Percentiles rank a stretch among this genome's conserved stretches.
phyloP scores from a whole-genome alignment of 108 stramenopile species.

The Skeletonema costatum region DNA sequence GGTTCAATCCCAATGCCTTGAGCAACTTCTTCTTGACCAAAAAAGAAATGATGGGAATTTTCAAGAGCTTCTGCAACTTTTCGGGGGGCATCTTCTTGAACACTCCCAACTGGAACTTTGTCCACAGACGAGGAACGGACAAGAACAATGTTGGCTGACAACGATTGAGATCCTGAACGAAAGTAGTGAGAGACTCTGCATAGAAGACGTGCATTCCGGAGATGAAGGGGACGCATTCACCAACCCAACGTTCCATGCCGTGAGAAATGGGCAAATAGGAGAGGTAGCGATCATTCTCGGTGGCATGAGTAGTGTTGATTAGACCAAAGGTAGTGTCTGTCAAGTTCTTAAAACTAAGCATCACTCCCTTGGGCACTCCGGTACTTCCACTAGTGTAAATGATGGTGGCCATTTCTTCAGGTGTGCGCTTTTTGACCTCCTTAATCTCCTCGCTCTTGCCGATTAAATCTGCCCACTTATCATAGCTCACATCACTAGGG shows the following conservation, averaged over 20 bases:
- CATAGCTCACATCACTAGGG: slow-evolving; percentile 49
- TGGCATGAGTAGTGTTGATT: slow-evolving; percentile 44
- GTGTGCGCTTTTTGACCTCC: slow-evolving; percentile 56
- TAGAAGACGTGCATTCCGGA: slow-evolving; percentile 59
- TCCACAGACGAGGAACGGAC: slow-evolving; percentile 83
- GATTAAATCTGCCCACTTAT: slow-evolving; percentile 67
- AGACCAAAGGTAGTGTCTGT: slow-evolving; percentile 60
- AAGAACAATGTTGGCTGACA: slow-evolving; percentile 72
- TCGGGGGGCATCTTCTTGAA: slow-evolving; percentile 68
- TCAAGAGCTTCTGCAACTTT: slow-evolving; percentile 62
- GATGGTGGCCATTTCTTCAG: slow-evolving; percentile 81
- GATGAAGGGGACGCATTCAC: slow-evolving; percentile 67
- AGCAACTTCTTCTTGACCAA: slow-evolving; percentile 71
- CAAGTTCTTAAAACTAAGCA: slow-evolving; percentile 70
- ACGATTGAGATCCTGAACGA: slow-evolving; percentile 74
- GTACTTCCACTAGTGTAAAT: slow-evolving; percentile 84
- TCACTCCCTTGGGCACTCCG: slow-evolving; percentile 85
- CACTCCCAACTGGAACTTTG: slow-evolving; percentile 81
- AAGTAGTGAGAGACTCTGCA: slow-evolving; percentile 71
- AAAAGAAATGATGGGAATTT: slow-evolving; percentile 62
- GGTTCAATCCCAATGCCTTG: slow-evolving; percentile 72
- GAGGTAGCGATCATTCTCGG: slow-evolving; percentile 70
- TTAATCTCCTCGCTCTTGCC: slow-evolving; percentile 33
- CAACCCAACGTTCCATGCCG: slow-evolving; percentile 85
- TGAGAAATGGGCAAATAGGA: slow-evolving; percentile 80